Conservation (phyloP, 257 asterid species). For the Anisodus tanguticus region DNA sequence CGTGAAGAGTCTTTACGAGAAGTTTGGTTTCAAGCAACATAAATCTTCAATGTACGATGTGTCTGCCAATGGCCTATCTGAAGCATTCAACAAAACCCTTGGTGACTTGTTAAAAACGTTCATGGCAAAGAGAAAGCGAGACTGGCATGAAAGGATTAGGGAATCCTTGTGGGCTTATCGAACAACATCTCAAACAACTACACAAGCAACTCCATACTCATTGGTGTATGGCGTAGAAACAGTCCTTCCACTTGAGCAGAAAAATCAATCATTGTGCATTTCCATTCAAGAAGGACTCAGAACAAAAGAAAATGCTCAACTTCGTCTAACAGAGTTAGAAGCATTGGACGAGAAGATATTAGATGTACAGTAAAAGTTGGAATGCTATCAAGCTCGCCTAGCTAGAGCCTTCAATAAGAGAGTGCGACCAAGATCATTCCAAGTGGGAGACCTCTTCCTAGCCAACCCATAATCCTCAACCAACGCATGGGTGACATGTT, state of each 20-base stretch:
- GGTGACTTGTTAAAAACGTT: background rate
- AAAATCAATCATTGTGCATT: too few species aligned
- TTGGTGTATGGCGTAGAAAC: background rate
- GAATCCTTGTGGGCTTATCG: background rate
- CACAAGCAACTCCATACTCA: background rate
- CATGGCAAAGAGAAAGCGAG: background rate
- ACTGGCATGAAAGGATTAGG: background rate
- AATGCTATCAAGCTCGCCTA: background rate
- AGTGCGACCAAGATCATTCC: background rate
- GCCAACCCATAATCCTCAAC: background rate
- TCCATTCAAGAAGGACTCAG: too few species aligned
- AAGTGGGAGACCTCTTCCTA: background rate
- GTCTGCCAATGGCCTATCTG: background rate
- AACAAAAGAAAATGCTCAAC: too few species aligned
- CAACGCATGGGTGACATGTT: too few species aligned
- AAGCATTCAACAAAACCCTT: background rate
- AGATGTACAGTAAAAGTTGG: background rate
- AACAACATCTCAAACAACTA: background rate
- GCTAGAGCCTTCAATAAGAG: background rate
- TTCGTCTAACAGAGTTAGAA: background rate
- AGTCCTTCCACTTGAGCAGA: background rate
- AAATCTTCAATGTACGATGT: background rate
- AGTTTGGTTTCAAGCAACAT: background rate
- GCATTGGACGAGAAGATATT: background rate
- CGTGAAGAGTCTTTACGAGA: background rate